Evolutionary conservation across 129 eudicot genomes (phyloP), one percentile per base, ranked within the genome.

Genomic region (Apium graveolens): DNA sequence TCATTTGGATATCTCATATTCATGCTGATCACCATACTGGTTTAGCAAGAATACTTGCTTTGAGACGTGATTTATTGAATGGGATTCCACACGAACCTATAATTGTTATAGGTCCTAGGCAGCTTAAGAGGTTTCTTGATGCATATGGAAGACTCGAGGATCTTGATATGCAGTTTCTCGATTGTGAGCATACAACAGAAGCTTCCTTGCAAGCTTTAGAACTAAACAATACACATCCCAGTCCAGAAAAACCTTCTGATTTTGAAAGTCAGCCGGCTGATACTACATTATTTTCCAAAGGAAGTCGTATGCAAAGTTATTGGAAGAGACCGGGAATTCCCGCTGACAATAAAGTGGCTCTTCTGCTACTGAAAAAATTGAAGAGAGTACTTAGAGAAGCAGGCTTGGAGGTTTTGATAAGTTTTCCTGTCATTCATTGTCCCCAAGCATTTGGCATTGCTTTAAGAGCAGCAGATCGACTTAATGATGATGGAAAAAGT

Each of bases 1-100:
- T 87, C 46, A 91, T 95, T 35, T 95, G 98, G 98, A 91, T 95
- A 68, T 95, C 98, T 16, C 98, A 91, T 78, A 95, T 95, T 78
- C 98, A 95, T 43, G 97, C 97, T 8, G 96, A 95, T 74, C 98
- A 91, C 80, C 98, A 95, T 75, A 87, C 94, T 0, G 98, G 98
- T 63, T 82, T 95, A 39, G 97, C 94, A 39, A 87, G 97, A 88
- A 84, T 95, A 77, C 98, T 95, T 31, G 91, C 96, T 71, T 86
- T 87, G 5, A 83, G 98, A 69, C 92, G 91, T 37, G 93, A 91
- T 81, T 83, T 95, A 74, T 70, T 95, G 73, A 91, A 86, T 41
- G 92, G 88, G 76, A 35, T 78, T 31, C 91, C 98, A 34, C 97
- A 90, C 35, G 93, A 90, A 62, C 94, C 97, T 1, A 69, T 91